Base-by-base conservation (phyloP, 345 rosid genomes). In the Salix dunnii region DNA sequence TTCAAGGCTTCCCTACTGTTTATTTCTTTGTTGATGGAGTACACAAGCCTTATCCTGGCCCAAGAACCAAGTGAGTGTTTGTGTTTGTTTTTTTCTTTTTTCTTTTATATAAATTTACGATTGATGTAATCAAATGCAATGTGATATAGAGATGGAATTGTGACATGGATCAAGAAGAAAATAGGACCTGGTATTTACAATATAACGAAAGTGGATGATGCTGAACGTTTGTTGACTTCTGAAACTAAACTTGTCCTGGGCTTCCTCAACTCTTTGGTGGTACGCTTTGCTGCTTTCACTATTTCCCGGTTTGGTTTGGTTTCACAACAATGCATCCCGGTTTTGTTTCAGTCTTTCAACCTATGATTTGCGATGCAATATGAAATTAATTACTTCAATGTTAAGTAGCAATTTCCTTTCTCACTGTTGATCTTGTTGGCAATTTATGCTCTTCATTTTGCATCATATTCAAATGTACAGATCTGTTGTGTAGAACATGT, bases 111-210 rank as follows among this genome's bases (percentile, higher is more conserved):
- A 10, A 40, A 10, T 40, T 46, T 46, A 46, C 49, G 49, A 46
- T 13, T 14, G 49, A 13, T 46, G 49, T 46, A 46, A 46, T 14
- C 17, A 5, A 14, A 46, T 46, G 17, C 49, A 46, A 46, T 46
- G 49, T 14, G 6, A 79, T 76, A 70, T 73, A 96, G 99, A 77
- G 99, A 96, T 30, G 94, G 90, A 9, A 90, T 96, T 40, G 91
- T 96, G 76, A 88, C 94, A 21, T 96, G 98, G 98, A 92, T 96
- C 81, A 94, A 90, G 89, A 96, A 96, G 95, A 94, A 92, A 86
- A 90, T 79, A 14, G 99, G 97, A 74, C 98, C 98, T 78, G 93
- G 98, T 64, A 80, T 94, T 27, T 36, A 74, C 81, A 96, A 96
- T 68, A 46, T 96, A 30, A 93, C 99, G 40, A 89, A 95, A 62